Evolutionary conservation across 176 grass and related monocot species (phyloP).

Genomic region (Oryza coarctata): DNA sequence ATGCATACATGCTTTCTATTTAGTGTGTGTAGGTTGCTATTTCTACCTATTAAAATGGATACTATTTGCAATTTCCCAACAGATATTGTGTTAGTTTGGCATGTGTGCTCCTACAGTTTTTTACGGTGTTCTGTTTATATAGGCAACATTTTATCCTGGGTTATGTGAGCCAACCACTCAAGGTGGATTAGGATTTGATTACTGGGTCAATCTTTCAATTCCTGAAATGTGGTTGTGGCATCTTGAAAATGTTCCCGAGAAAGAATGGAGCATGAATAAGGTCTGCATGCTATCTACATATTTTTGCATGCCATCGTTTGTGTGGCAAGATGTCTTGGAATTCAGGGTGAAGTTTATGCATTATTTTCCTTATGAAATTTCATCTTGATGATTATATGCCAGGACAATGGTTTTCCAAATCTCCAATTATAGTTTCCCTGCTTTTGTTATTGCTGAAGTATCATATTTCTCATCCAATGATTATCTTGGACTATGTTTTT

Average conservation of each 20-base stretch:
- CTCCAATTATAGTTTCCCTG: neutral
- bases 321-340: neutral
- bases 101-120: neutral
- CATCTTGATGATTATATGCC: neutral
- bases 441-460: neutral
- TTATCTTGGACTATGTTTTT: conserved; percentile 26
- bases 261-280: conserved; percentile 94
- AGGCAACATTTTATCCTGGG: conserved; percentile 97
- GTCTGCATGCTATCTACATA: conserved; percentile 33
- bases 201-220: conserved; percentile 83
- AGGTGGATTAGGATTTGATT: conserved; percentile 93
- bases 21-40: neutral
- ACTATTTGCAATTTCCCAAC: neutral
- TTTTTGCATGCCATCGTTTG: neutral
- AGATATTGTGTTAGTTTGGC: conserved; percentile 12
- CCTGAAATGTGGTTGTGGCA: conserved; percentile 97
- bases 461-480: conserved; percentile 21
- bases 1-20: neutral
- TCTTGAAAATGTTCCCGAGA: conserved; percentile 89
- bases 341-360: neutral
- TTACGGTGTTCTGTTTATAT: conserved; percentile 29
- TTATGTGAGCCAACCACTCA: conserved; percentile 85
- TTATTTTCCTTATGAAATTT: neutral
- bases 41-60: conserved; percentile 1
- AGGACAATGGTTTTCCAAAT: neutral